Percentiles rank a stretch among this genome's conserved stretches.
Evolutionary conservation across 352 stramenopile species (phyloP).

Genomic region (Blastocystis sp.): DNA sequence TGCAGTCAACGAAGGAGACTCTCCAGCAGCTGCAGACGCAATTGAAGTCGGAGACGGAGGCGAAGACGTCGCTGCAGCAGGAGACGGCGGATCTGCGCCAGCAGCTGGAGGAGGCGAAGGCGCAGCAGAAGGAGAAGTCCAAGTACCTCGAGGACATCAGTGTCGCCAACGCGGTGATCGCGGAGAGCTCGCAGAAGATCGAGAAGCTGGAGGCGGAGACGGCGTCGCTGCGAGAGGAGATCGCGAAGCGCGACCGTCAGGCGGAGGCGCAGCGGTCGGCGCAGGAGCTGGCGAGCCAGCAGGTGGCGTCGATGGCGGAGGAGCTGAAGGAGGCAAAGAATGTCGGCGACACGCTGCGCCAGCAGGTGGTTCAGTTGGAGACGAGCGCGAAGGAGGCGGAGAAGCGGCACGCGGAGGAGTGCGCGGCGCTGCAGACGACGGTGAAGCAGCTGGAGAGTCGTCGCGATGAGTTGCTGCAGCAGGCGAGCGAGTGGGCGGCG

Average conservation of each 20-base stretch:
- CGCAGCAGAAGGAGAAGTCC: not conserved
- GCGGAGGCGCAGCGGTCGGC: not conserved
- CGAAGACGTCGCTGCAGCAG: not conserved
- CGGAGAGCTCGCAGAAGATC: not conserved
- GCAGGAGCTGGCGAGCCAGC: not conserved
- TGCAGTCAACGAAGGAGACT: not conserved
- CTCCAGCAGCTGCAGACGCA: not conserved
- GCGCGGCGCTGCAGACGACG: not conserved
- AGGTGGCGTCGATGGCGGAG: not conserved
- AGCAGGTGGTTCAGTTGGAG: not conserved
- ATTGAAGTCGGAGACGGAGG: not conserved
- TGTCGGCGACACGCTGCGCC: not conserved
- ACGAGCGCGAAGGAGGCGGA: not conserved
- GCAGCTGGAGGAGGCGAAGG: not conserved
- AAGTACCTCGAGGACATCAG: not conserved
- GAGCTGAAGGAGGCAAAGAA: not conserved
- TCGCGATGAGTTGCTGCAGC: not conserved
- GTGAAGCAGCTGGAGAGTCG: not conserved
- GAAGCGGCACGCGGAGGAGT: not conserved
- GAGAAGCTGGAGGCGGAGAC: not conserved
- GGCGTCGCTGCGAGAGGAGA: not conserved
- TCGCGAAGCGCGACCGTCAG: not conserved
- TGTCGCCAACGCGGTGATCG: constrained; percentile 1
- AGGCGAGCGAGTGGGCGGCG: not conserved
- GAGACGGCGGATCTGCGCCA: not conserved